Conservation (phyloP, 2,329 filamentous ascomycete genomes). For the Xylariaceae sp. region DNA sequence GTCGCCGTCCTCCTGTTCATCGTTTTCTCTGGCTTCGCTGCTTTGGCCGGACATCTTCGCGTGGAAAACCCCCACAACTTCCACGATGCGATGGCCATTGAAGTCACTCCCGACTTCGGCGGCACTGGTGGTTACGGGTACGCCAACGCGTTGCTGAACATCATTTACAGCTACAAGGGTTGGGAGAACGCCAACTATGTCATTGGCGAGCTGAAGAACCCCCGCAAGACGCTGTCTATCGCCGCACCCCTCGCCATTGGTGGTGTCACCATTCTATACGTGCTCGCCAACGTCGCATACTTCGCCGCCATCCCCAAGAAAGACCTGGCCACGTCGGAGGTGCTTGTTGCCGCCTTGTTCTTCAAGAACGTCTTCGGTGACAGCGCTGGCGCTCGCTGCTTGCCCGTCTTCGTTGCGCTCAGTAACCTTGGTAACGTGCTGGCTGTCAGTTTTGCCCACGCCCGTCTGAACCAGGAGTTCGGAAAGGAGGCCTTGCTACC, state of each 20-base stretch:
- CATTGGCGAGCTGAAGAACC: constrained; percentile 51
- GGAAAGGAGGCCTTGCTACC: constrained; percentile 66
- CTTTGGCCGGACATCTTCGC: constrained; percentile 45
- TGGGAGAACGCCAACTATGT: constrained; percentile 63
- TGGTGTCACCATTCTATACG: constrained; percentile 54
- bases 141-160: constrained; percentile 52
- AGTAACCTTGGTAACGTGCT: constrained; percentile 59
- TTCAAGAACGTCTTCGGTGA: constrained; percentile 58
- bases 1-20: constrained; percentile 55
- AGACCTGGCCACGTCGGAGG: constrained; percentile 52
- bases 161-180: constrained; percentile 58
- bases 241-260: constrained; percentile 55
- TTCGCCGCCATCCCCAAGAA: constrained; percentile 57
- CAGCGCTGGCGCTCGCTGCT: constrained; percentile 42
- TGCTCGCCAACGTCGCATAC: constrained; percentile 61
- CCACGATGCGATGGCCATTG: constrained; percentile 47
- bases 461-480: constrained; percentile 58
- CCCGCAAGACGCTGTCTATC: constrained; percentile 48
- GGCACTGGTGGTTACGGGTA: constrained; percentile 49
- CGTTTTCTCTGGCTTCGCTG: constrained; percentile 55
- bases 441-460: constrained; percentile 54
- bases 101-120: constrained; percentile 41
- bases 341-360: constrained; percentile 56
- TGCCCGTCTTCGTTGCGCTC: constrained; percentile 55
- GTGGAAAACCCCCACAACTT: constrained; percentile 53